phyloP scores from a whole-genome alignment of 352 stramenopile species.

The Globisporangium heterothallicum region DNA sequence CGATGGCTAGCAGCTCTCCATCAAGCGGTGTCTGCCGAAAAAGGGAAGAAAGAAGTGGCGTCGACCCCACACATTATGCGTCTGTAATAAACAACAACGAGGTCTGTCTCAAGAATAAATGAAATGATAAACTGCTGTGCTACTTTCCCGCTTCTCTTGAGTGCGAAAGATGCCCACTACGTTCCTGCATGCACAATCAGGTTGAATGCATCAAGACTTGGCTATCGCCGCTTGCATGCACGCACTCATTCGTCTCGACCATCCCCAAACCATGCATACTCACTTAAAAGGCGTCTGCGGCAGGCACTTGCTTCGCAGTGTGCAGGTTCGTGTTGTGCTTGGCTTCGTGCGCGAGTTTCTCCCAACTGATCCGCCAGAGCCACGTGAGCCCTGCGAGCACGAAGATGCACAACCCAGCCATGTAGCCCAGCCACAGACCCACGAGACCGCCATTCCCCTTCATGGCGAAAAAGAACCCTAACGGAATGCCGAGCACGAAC shows the following conservation, averaged over 20 bases:
- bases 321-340: conserved; percentile 32
- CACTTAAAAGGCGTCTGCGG: neutral
- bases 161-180: too few species aligned
- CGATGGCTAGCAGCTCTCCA: conserved; percentile 65
- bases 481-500: conserved; percentile 16
- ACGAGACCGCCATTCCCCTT: conserved; percentile 10
- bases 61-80: conserved; percentile 8
- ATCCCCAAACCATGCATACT: too few species aligned
- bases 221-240: too few species aligned
- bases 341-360: conserved; percentile 40
- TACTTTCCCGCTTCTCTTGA: too few species aligned
- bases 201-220: too few species aligned
- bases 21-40: conserved; percentile 43
- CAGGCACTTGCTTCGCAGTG: neutral
- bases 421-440: conserved; percentile 53
- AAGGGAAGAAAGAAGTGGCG: conserved; percentile 14
- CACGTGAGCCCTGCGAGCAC: conserved; percentile 30
- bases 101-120: neutral
- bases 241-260: too few species aligned
- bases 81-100: conserved; percentile 9
- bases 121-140: too few species aligned
- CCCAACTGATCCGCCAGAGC: conserved; percentile 46
- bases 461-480: conserved; percentile 14
- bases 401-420: conserved; percentile 38
- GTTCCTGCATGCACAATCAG: too few species aligned